These are phyloP conservation scores for Blastobotrys peoriensis DNA, from an alignment of 805 yeast species.

Conservation along the genomic window DNA sequence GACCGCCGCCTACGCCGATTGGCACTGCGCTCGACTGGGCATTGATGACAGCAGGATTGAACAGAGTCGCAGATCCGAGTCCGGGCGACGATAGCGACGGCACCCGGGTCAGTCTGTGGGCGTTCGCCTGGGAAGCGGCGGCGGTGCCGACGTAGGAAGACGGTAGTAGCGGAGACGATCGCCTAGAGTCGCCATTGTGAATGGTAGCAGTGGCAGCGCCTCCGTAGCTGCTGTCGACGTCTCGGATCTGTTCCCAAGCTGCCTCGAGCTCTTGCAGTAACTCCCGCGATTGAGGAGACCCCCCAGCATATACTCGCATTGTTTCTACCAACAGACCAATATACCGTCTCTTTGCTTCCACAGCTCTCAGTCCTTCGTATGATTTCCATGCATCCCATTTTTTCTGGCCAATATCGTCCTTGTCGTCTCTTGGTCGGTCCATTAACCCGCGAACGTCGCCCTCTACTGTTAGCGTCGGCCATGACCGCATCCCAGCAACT, in stretches of 20 bases:
- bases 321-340: slow-evolving; percentile 64
- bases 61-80: slow-evolving; percentile 7
- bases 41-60: slow-evolving; percentile 7
- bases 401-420: slow-evolving; percentile 57
- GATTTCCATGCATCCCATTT: slow-evolving; percentile 84
- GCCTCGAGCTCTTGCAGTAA: slow-evolving; percentile 61
- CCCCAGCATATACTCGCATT: slow-evolving; percentile 63
- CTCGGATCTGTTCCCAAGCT: slow-evolving; percentile 48
- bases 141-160: background rate
- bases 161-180: background rate
- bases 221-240: slow-evolving; percentile 2
- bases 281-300: slow-evolving; percentile 60
- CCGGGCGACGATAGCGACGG: slow-evolving; percentile 3
- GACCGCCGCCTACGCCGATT: background rate
- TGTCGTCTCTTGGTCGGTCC: slow-evolving; percentile 60
- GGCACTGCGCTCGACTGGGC: slow-evolving; percentile 1
- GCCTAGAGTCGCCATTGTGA: background rate
- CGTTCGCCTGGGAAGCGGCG: background rate
- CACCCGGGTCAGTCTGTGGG: background rate
- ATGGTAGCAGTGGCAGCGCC: background rate
- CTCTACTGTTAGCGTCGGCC: slow-evolving; percentile 36
- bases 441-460: slow-evolving; percentile 70
- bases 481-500: too few species aligned
- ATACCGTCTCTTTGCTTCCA: slow-evolving; percentile 70
- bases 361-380: slow-evolving; percentile 59